Evolutionary conservation across 257 asterid genomes (phyloP), one percentile per base, ranked within the genome.

Genomic region (Coffea canephora): DNA sequence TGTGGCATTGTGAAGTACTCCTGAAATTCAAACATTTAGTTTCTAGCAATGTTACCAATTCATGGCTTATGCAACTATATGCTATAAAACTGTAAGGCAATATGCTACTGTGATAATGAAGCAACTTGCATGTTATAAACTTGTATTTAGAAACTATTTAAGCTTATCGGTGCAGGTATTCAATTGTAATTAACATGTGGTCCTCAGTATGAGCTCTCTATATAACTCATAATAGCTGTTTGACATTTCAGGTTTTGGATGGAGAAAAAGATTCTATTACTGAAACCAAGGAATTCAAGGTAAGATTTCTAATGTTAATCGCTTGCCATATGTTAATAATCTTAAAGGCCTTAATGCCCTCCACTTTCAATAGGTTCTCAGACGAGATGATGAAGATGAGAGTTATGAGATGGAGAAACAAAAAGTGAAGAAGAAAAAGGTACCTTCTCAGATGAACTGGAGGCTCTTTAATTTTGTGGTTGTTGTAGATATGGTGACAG

Each of bases 361-460:
- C 79, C 50, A 21, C 72, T 12, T 65, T 81, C 78, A 16, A 48
- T 78, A 91, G 97, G 88, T 74, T 78, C 55, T 10, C 39, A 31
- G 79, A 69, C 71, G 68, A 25, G 90, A 82, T 41, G 91, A 82
- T 73, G 91, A 82, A 70, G 76, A 79, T 78, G 89, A 82, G 78
- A 87, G 48, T 19, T 18, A 77, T 48, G 84, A 80, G 43, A 74
- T 19, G 19, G 88, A 76, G 69, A 87, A 83, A 52, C 89, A 91
- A 78, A 84, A 75, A 48, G 52, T 36, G 73, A 96, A 96, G 94
- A 89, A 89, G 87, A 88, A 62, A 77, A 92, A 92, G 97, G 99
- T 93, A 83, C 76, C 36, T n/a, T 13, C 11, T 36, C 79, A 12
- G 79, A 77, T 50, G 61, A 69, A 21, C 69, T 43, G 19, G 57